A percentile compares a stretch with the other conserved stretches of the same genome.
These are phyloP conservation scores for Rhynchosporium agropyri DNA, from an alignment of 2,329 filamentous ascomycete species.

Conservation along the genomic window DNA sequence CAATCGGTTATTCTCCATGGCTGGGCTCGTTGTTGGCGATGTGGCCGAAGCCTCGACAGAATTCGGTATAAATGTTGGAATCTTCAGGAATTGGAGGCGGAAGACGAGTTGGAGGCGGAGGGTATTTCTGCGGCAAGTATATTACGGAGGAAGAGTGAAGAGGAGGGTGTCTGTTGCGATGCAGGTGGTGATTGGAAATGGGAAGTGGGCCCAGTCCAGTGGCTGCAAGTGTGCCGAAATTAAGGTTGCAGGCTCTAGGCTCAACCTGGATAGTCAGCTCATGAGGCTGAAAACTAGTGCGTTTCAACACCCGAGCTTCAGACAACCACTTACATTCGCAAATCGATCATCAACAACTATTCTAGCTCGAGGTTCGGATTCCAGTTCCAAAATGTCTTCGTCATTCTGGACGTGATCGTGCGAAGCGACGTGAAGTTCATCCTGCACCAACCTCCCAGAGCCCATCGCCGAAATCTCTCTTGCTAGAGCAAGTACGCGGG, in stretches of 20 bases:
- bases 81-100: neutral
- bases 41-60: neutral
- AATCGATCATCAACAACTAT: neutral
- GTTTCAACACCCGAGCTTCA: neutral
- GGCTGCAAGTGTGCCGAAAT: neutral
- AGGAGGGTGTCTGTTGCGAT: too few species aligned
- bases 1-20: slow-evolving; percentile 15
- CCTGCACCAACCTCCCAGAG: too few species aligned
- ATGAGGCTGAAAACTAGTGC: slow-evolving; percentile 5
- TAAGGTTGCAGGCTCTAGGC: neutral
- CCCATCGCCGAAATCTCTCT: too few species aligned
- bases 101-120: neutral
- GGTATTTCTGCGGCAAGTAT: neutral
- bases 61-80: too few species aligned
- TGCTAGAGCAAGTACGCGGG: too few species aligned
- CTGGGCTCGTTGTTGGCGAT: neutral
- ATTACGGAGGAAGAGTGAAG: too few species aligned
- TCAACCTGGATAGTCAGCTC: neutral
- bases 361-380: neutral
- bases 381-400: neutral
- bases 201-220: neutral
- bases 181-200: too few species aligned
- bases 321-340: neutral
- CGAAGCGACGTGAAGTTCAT: too few species aligned
- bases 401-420: too few species aligned